phyloP scores from a whole-genome alignment of 1,284 basidiomycete genomes.

The Acaromyces ingoldii region DNA sequence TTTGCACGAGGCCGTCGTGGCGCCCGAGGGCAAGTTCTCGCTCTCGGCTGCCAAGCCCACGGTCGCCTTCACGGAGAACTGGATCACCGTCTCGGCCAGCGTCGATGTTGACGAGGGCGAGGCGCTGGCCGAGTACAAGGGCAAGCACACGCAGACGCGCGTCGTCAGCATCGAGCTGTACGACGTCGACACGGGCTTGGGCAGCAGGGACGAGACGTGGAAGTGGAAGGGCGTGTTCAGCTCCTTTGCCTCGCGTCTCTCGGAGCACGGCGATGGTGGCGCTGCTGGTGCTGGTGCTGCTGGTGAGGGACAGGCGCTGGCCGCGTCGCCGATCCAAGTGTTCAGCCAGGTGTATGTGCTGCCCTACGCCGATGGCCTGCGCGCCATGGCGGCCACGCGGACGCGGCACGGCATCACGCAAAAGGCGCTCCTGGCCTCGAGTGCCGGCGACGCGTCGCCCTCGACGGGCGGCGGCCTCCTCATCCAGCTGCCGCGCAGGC shows the following conservation, averaged over 20 bases:
- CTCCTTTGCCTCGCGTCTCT: neutral
- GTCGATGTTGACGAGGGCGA: slow-evolving; percentile 57
- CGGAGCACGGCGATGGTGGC: neutral
- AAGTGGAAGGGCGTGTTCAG: slow-evolving; percentile 17
- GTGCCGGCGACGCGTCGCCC: no score
- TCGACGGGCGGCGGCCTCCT: slow-evolving; percentile 71
- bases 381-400: slow-evolving; percentile 66
- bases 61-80: slow-evolving; percentile 76
- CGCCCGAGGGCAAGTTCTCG: slow-evolving; percentile 51
- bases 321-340: slow-evolving; percentile 48
- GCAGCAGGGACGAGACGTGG: slow-evolving; percentile 26
- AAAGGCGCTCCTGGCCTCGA: slow-evolving; percentile 80
- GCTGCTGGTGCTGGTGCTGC: neutral
- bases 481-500: slow-evolving; percentile 66
- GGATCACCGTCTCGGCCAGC: slow-evolving; percentile 75
- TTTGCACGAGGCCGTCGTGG: slow-evolving; percentile 41
- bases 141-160: slow-evolving; percentile 1
- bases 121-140: slow-evolving; percentile 33
- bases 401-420: slow-evolving; percentile 75
- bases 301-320: no score
- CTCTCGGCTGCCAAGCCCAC: no score
- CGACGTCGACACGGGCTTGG: slow-evolving; percentile 67
- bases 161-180: slow-evolving; percentile 74
- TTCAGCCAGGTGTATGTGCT: slow-evolving; percentile 70
- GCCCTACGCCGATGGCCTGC: slow-evolving; percentile 60